Evolutionary conservation across 352 stramenopile species (phyloP).

Genomic region (Phytophthora pluvialis): DNA sequence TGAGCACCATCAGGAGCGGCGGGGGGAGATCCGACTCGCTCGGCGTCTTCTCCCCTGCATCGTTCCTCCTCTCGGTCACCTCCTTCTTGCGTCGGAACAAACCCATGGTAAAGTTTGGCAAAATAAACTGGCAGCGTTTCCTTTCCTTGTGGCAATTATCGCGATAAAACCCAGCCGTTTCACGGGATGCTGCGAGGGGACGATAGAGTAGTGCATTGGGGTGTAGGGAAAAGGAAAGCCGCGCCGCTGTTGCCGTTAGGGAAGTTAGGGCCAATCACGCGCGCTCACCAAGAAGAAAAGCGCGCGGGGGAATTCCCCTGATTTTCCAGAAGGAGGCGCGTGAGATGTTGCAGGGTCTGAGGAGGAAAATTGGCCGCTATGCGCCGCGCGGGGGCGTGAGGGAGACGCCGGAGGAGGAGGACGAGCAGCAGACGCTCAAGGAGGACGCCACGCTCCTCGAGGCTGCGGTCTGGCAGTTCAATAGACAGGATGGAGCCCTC

Average conservation of each 20-base stretch:
- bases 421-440: conserved; percentile 5
- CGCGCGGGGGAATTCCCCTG: background rate
- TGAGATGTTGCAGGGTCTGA: conserved; percentile 63
- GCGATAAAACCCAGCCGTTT: conserved; percentile 26
- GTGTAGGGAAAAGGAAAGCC: conserved; percentile 19
- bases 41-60: conserved; percentile 7
- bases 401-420: conserved; percentile 17
- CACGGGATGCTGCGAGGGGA: conserved; percentile 21
- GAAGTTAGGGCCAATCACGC: conserved; percentile 21
- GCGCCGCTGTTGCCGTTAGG: conserved; percentile 10
- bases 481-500: conserved; percentile 56
- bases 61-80: conserved; percentile 1
- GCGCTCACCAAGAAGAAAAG: conserved; percentile 22
- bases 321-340: conserved; percentile 3
- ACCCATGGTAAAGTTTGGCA: conserved; percentile 6
- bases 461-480: conserved; percentile 54
- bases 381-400: conserved; percentile 17
- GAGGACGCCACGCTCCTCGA: conserved; percentile 40
- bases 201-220: conserved; percentile 14
- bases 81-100: conserved; percentile 32
- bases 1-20: conserved; percentile 44
- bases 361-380: conserved; percentile 68
- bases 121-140: background rate
- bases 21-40: conserved; percentile 31
- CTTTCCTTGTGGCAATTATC: conserved; percentile 7